A percentile compares a stretch with the other conserved stretches of the same genome.
Conservation (phyloP, 768 basidiomycete genomes). For the Tylopilus sp. region DNA sequence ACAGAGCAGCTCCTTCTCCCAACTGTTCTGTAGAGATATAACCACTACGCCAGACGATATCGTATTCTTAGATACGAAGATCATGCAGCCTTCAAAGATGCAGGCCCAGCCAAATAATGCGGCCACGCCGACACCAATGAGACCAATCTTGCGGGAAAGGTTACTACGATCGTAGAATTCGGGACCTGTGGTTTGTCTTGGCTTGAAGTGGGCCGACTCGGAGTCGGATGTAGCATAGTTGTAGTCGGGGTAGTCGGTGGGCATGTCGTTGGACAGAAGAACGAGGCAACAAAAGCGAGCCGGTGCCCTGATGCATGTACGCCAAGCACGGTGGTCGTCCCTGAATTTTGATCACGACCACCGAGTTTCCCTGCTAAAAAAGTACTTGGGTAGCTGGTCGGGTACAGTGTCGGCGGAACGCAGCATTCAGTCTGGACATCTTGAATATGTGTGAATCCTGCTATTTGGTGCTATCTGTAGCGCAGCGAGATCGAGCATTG, state of each 20-base stretch:
- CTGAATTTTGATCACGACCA: slow-evolving; percentile 5
- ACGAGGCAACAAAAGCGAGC: neutral
- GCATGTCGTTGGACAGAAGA: slow-evolving; percentile 6
- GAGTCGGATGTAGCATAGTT: slow-evolving; percentile 15
- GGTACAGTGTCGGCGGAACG: neutral
- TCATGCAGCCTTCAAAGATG: slow-evolving; percentile 22
- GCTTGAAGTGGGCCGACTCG: slow-evolving; percentile 20
- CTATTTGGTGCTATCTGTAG: neutral
- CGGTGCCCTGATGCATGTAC: neutral
- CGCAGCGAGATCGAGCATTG: too few relatives aligned
- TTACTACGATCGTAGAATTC: slow-evolving; percentile 30
- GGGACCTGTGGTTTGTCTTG: slow-evolving; percentile 20
- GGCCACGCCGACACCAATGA: slow-evolving; percentile 24
- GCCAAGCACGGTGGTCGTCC: neutral
- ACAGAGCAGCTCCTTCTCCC: slow-evolving; percentile 20
- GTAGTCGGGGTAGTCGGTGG: neutral
- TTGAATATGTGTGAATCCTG: neutral
- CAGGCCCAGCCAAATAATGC: slow-evolving; percentile 22
- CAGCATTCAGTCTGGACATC: neutral
- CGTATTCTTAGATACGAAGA: slow-evolving; percentile 19
- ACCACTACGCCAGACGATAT: slow-evolving; percentile 26
- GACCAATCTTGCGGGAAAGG: slow-evolving; percentile 20
- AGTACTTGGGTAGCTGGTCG: neutral
- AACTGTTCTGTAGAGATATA: slow-evolving; percentile 7
- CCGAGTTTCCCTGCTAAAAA: neutral